These are phyloP conservation scores for Cornus kousa DNA, from an alignment of 148 eudicot species.

Conservation along the genomic window DNA sequence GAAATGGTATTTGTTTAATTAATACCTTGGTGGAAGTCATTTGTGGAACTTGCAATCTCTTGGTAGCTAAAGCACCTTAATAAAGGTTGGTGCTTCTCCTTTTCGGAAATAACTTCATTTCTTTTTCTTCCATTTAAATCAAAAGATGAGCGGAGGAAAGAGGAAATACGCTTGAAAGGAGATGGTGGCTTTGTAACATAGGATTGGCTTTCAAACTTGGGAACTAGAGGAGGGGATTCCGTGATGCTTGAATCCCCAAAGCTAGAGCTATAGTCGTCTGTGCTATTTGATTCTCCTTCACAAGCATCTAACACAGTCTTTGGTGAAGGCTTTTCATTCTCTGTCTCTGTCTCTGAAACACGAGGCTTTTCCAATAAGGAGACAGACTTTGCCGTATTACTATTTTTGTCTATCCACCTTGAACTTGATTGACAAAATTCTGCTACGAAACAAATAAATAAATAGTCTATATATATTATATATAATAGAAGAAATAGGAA, in stretches of 20 bases:
- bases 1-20: not conserved
- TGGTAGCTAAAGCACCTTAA: conserved; percentile 72
- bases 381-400: not conserved
- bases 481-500: not conserved
- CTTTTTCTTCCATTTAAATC: conserved; percentile 30
- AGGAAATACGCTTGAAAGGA: conserved; percentile 52
- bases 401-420: conserved; percentile 16
- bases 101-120: conserved; percentile 7
- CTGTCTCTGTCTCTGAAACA: conserved; percentile 7
- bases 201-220: conserved; percentile 12
- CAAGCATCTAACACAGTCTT: conserved; percentile 48
- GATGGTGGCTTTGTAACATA: conserved; percentile 28
- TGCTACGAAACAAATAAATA: conserved; percentile 6
- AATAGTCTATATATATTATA: not conserved
- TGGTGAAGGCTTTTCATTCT: conserved; percentile 49
- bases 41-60: conserved; percentile 73
- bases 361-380: conserved; percentile 15
- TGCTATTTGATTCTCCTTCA: conserved; percentile 40
- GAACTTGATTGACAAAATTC: conserved; percentile 16
- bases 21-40: conserved; percentile 65
- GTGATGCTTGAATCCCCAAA: conserved; percentile 39
- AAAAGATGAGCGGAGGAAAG: conserved; percentile 46
- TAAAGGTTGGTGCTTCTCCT: conserved; percentile 41
- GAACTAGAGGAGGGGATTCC: conserved; percentile 18
- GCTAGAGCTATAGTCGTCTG: conserved; percentile 57